Conservation (phyloP, 1,284 basidiomycete genomes). For the Leucoagaricus sp. region DNA sequence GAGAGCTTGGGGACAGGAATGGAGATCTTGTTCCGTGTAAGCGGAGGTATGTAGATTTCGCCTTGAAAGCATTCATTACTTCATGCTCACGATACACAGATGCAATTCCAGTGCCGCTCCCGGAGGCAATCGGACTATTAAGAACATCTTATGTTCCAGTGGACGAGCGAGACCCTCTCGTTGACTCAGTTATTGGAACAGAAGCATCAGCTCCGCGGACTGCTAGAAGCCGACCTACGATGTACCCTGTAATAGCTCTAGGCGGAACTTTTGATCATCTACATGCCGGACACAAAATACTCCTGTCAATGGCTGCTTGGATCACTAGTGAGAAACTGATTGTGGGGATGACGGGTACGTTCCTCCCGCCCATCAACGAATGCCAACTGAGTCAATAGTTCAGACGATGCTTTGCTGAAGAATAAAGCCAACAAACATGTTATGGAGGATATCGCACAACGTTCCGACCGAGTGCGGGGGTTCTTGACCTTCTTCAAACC, state of each 20-base stretch:
- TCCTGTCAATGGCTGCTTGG: conserved; percentile 90
- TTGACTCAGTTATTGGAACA: not conserved
- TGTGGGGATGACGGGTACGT: conserved; percentile 82
- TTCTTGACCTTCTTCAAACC: conserved; percentile 76
- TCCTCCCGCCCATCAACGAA: conserved; percentile 12
- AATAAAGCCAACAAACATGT: conserved; percentile 75
- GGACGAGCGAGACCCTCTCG: conserved; percentile 21
- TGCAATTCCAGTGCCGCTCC: conserved; percentile 41
- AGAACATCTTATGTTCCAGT: conserved; percentile 35
- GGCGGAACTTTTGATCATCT: conserved; percentile 94
- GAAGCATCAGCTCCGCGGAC: conserved; percentile 13
- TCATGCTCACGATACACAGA: conserved; percentile 26
- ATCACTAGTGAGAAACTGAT: conserved; percentile 81
- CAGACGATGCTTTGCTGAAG: conserved; percentile 74
- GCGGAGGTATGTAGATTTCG: conserved; percentile 41
- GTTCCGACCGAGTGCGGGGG: conserved; percentile 54
- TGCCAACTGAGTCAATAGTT: not conserved
- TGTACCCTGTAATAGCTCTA: conserved; percentile 58
- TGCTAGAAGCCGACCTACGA: conserved; percentile 24
- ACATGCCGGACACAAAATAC: conserved; percentile 96
- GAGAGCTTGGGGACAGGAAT: conserved; percentile 37
- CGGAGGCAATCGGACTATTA: conserved; percentile 34
- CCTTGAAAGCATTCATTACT: not conserved
- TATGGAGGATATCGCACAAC: conserved; percentile 65
- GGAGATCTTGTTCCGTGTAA: conserved; percentile 51